Evolutionary conservation across 371 early-diverging fungal species (phyloP), one percentile per base, ranked within the genome.

Genomic region (Actinomortierella wolfii): DNA sequence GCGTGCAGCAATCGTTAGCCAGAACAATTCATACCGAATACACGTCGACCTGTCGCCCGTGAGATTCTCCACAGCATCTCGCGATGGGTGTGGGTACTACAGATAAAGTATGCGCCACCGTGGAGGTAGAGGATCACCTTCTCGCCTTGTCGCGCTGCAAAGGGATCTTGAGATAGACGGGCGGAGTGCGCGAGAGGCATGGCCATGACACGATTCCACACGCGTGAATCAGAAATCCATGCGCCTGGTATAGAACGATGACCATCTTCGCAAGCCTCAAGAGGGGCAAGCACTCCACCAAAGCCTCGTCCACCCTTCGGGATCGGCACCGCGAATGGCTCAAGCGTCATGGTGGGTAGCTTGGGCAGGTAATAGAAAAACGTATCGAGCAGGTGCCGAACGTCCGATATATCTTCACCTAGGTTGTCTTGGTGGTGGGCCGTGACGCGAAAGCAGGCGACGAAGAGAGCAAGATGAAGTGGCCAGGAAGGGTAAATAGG

Each of bases 21-120:
- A 26, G 39, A n/a, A 41, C 2, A 17, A n/a, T 29, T 52, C 68
- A 55, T 76, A 83, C 86, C 81, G 65, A 84, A 81, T 34, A 83
- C 64, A 23, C 78, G 74, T 52, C 81, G 50, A 0, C 78, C 80
- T 3, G 83, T 80, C 1, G 68, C 66, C 53, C 80, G 78, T 21
- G 85, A 82, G 20, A 89, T 79, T 49, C 81, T 77, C 59, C 83
- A 76, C 0, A 86, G 83, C 47, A 91, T 64, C 20, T 64, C 71
- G 23, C 89, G 68, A 61, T 88, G 85, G 0, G 87, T 81, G 48
- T 81, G 78, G 1, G 84, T 82, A 49, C 86, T 86, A 74, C 87
- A 82, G 25, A 85, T 63, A 56, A 82, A 81, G 67, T 84, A 86
- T 17, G 86, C 89, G 11, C 88, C 85, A 40, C 91, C 91, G 62